These are phyloP conservation scores for Leishmania martiniquensis DNA, from an alignment of 208 protist genomes.

Conservation along the genomic window DNA sequence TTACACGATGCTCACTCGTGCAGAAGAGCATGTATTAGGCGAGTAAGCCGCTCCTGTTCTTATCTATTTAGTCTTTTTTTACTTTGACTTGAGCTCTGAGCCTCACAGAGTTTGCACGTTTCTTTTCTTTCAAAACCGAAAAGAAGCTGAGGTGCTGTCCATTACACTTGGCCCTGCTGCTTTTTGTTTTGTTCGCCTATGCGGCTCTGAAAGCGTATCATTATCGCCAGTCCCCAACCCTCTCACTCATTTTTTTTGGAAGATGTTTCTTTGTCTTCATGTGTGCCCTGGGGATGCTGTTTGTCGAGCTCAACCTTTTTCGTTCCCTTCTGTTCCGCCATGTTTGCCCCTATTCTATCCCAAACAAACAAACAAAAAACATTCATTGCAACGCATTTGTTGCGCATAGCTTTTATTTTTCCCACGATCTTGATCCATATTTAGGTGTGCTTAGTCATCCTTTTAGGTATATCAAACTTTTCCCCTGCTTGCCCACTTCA, in stretches of 20 bases:
- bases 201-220: background rate
- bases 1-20: slow-evolving; percentile 35
- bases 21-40: slow-evolving; percentile 20
- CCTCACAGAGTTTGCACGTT: background rate
- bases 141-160: background rate
- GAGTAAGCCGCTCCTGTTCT: slow-evolving; percentile 1
- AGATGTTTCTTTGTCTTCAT: background rate
- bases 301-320: background rate
- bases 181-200: background rate
- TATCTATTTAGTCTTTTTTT: too few species aligned
- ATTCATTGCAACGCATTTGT: background rate
- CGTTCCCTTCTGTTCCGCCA: background rate
- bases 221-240: background rate
- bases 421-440: background rate
- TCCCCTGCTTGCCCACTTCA: background rate
- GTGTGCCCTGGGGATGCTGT: background rate
- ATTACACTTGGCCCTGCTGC: background rate
- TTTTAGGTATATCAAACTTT: background rate
- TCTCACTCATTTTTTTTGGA: background rate
- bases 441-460: background rate
- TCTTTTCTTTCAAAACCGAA: background rate
- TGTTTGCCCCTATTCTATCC: background rate
- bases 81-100: background rate
- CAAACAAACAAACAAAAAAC: slow-evolving; percentile 2
- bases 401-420: background rate